Evolutionary conservation across 164 flowering plant species (phyloP).

Genomic region (Santalum album): DNA sequence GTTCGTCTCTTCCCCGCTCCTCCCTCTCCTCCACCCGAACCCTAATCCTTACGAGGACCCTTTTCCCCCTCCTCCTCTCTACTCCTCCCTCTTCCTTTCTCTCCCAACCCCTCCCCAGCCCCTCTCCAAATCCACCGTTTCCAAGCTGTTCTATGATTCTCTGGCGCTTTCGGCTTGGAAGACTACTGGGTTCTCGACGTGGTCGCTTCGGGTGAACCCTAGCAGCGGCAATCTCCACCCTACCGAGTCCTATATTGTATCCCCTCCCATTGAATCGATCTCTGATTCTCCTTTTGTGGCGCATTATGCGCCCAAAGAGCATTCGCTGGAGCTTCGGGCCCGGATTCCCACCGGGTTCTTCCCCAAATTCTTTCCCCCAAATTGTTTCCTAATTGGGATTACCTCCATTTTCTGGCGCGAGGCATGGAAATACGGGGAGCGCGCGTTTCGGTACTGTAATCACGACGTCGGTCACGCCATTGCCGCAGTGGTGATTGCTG

Average conservation of each 20-base stretch:
- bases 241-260: conserved; percentile 72
- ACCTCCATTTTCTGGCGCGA: conserved; percentile 92
- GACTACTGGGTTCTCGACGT: conserved; percentile 65
- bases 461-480: conserved; percentile 93
- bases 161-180: conserved; percentile 93
- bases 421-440: conserved; percentile 94
- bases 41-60: conserved; percentile 9
- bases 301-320: conserved; percentile 85
- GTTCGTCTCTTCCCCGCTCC: conserved; percentile 49
- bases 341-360: conserved; percentile 32
- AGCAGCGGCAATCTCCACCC: conserved; percentile 98
- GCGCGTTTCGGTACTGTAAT: conserved; percentile 83
- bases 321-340: conserved; percentile 60
- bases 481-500: conserved; percentile 71
- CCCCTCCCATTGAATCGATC: conserved; percentile 46
- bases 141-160: conserved; percentile 70
- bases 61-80: too few species aligned
- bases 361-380: conserved; percentile 31
- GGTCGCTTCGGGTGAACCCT: conserved; percentile 94
- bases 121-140: conserved; percentile 44
- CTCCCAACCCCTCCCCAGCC: conserved; percentile 55
- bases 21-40: conserved; percentile 49
- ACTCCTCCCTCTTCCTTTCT: conserved; percentile 44
- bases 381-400: conserved; percentile 61
- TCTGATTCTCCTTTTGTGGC: conserved; percentile 56